Evolutionary conservation across 2,329 filamentous ascomycete genomes (phyloP), one percentile per base, ranked within the genome.

Genomic region (Sclerotinia sclerotiorum): DNA sequence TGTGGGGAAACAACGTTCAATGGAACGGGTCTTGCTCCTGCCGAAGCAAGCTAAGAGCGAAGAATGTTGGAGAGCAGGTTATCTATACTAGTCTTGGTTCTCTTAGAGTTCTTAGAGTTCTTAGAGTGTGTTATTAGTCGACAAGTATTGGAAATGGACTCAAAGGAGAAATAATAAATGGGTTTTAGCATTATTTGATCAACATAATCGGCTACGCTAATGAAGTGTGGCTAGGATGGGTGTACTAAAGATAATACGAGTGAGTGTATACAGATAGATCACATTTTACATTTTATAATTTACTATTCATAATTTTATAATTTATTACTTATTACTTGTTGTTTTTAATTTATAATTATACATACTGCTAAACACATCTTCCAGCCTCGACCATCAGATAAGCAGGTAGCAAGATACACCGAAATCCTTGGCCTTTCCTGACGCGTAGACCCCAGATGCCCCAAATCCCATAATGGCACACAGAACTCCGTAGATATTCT

Each of bases 31-130:
- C 27, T 32, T 21, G 57, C 48, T 63, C 57, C 49, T 62, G 29
- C 65, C 56, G 65, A 67, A 29, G 35, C 35, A 68, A 39, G 60
- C 55, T 49, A 61, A 57, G 55, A 54, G n/a, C 44, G n/a, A 48
- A 32, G 44, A 61, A 61, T 61, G 27, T 32, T 49, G 5, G n/a
- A 49, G 27, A 49, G 58, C 21, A 49, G 44, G 21, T 49, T 61
- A 61, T 27, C n/a, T 27, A 56, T 56, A 8, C 39, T 42, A 42
- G 15, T 56, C 32, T 35, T 29, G 29, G 29, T 29, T 29, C 29
- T 29, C 29, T 29, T 42, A 5, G 29, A 55, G 29, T 6, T 8
- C 6, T 35, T 10, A 6, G 35, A 35, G 35, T 35, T 5, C 6
- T 35, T 35, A 35, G 35, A 35, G 35, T 35, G 35, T 35, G 35